Base-by-base conservation (phyloP, 345 rosid species). In the Syzygium aromaticum region DNA sequence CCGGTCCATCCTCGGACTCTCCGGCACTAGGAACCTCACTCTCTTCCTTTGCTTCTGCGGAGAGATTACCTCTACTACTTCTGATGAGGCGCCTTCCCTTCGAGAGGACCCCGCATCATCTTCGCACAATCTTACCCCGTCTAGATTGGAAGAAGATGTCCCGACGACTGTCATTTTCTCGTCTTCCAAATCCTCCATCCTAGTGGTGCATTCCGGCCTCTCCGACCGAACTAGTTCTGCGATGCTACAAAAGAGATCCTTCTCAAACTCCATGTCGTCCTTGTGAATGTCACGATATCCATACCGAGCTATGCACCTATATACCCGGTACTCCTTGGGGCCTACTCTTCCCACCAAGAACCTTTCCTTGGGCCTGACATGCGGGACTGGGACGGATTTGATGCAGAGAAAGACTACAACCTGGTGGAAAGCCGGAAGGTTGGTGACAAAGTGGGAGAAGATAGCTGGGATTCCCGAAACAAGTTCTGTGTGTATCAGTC, bases 361-460 rank as follows among this genome's bases (percentile, higher is more conserved):
- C 91, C 99, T 91, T 89, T 98, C 99, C 87, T 92, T 92, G 11
- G 99, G 97, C 87, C 95, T 92, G 17, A 98, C 99, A 9, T 94
- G 99, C 28, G 99, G 99, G 54, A 98, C 99, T 0, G 99, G 96
- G 85, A 98, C 99, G 2, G 99, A 96, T 90, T 98, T 98, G 63
- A 98, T 88, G 87, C 99, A 98, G 84, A 98, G 98, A 59, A 98
- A 98, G 90, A 98, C 96, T 1, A 98, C 91, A 59, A 98, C 96
- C 88, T 98, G 99, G 88, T 98, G 99, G 87, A 98, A 96, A 25
- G 99, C 99, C 2, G 99, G 99, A n/a, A 98, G 99, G 92, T 98
- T 98, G 61, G 99, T 95, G 84, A 98, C 95, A 51, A 98, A 98
- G 92, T 98, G 99, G 88, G 99, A 98, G 92, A 98, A 98, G 57